A percentile compares a stretch with the other conserved stretches of the same genome.
Conservation (phyloP, 2,329 filamentous ascomycete species). For the Stagonosporopsis vannaccii region DNA sequence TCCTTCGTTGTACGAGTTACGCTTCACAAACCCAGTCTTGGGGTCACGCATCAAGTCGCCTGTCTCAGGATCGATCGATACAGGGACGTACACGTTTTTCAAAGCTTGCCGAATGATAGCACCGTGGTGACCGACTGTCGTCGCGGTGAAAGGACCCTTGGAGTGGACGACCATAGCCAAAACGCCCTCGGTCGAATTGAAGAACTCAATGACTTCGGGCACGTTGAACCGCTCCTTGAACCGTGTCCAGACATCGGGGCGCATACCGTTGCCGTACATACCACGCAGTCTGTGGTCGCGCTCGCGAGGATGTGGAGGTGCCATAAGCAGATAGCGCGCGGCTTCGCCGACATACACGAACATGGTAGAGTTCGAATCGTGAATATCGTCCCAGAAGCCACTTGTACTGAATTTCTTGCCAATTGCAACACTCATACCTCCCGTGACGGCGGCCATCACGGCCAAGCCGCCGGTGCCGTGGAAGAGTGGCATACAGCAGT, state of each 20-base stretch:
- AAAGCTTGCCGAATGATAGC: constrained; percentile 61
- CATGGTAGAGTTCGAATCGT: constrained; percentile 69
- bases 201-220: constrained; percentile 73
- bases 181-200: constrained; percentile 77
- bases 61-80: constrained; percentile 71
- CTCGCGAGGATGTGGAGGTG: constrained; percentile 67
- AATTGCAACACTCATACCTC: constrained; percentile 61
- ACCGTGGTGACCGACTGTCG: constrained; percentile 74
- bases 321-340: constrained; percentile 73
- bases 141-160: constrained; percentile 63
- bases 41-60: constrained; percentile 70
- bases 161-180: constrained; percentile 62
- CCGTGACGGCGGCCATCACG: constrained; percentile 58
- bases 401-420: constrained; percentile 71
- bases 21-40: constrained; percentile 69
- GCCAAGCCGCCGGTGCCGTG: constrained; percentile 74
- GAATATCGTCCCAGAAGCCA: constrained; percentile 75
- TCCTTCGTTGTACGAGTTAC: constrained; percentile 69
- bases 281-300: constrained; percentile 63
- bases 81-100: constrained; percentile 66
- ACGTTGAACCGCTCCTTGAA: constrained; percentile 70
- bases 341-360: constrained; percentile 82
- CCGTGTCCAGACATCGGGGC: constrained; percentile 70
- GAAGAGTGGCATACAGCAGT: constrained; percentile 78
- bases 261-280: constrained; percentile 71